Base-by-base conservation (phyloP, 768 basidiomycete genomes). In the Rhodotorula kratochvilovae region DNA sequence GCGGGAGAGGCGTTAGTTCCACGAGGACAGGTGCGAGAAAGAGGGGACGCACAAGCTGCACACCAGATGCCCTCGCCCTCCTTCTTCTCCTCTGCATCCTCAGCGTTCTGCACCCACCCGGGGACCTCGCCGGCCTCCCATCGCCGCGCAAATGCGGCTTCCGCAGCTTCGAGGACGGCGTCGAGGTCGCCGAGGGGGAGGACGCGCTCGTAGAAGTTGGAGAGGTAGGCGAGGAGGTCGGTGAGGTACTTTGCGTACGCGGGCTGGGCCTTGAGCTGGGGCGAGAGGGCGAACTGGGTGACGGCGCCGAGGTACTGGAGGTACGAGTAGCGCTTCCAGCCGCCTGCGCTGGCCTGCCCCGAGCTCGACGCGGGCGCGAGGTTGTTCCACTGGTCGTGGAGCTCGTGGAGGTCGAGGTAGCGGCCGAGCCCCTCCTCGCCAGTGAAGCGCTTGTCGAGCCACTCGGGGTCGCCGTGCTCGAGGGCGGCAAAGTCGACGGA, bases 361-460 rank as follows among this genome's bases (percentile, higher is more conserved):
- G 36, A 71, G 74, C 54, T 35, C 61, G 87, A 85, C 60, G 93
- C 85, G 68, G 88, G 86, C 81, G 90, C 91, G 74, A 99, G 81
- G 81, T 99, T 99, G 82, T 87, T 88, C 82, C 90, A 98, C 60
- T 89, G 84, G 59, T 89, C 86, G 77, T 98, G 96, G 69, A 90
- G 88, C 87, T 69, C 84, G 80, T 98, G 91, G 67, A 99, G 80
- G 80, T 99, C 96, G 71, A 98, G 86, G 79, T 95, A 97, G 81
- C 90, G 90, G 62, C 96, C 96, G 76, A 94, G 91, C 15, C 86
- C 85, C 79, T 99, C 96, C 83, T 98, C 95, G 45, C 96, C 96
- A 21, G 94, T 95, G 82, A 99, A 99, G 76, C 95, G 77, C 55
- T 80, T 76, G 68, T 82, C 81, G 50, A 83, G 75, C 60, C 68